phyloP scores from a whole-genome alignment of 176 grass and related monocot genomes.

The Hordeum marinum region DNA sequence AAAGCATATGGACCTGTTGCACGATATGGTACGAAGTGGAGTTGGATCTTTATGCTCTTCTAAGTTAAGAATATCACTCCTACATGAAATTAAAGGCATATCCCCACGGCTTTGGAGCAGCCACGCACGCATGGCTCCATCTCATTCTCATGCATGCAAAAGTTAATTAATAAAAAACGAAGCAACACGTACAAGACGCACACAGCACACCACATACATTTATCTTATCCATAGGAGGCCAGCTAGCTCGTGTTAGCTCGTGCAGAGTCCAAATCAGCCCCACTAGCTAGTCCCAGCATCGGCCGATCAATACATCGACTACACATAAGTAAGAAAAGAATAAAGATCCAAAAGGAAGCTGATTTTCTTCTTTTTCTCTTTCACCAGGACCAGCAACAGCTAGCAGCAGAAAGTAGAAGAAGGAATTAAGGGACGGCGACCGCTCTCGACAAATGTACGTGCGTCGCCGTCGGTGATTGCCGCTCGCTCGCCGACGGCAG shows the following conservation, averaged over 20 bases:
- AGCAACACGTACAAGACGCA: conserved; percentile 28
- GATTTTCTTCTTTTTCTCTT: not conserved
- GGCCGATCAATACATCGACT: not conserved
- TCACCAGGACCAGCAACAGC: not conserved
- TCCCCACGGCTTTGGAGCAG: conserved; percentile 10
- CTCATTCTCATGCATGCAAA: not conserved
- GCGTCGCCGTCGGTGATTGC: not conserved
- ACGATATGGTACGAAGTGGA: not conserved
- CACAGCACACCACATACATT: not conserved
- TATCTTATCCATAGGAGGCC: too few species aligned
- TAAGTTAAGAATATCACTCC: not conserved
- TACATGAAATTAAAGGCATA: not conserved
- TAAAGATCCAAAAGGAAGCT: not conserved
- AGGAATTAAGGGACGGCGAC: not conserved
- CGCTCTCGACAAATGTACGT: not conserved
- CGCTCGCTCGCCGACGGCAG: not conserved
- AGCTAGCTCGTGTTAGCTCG: not conserved
- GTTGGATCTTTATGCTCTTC: not conserved
- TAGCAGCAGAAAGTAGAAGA: not conserved
- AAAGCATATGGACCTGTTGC: not conserved
- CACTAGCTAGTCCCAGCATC: too few species aligned
- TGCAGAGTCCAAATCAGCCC: not conserved
- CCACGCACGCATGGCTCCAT: not conserved
- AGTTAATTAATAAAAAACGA: conserved; percentile 37
- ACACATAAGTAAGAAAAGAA: not conserved